Evolutionary conservation across 345 rosid genomes (phyloP), one percentile per base, ranked within the genome.

Genomic region (Linum tenue): DNA sequence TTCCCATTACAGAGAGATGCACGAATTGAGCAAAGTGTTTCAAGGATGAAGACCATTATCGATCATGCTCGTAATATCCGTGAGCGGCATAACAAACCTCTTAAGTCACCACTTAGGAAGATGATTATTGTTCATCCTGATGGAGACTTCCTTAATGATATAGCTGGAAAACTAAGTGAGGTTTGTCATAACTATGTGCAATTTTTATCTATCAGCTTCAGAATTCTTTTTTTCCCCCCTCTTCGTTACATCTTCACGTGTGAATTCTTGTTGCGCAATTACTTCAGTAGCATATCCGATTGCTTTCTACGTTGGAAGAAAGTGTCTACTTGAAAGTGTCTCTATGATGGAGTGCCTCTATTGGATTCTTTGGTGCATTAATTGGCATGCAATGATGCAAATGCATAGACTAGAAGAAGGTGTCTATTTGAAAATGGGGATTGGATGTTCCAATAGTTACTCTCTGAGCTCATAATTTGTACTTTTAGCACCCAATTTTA

Each of bases 31-130:
- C 80, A 73, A 76, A 95, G 99, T 80, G 95, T 95, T 42, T 64
- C 85, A 53, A 91, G 97, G 80, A 95, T 95, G 99, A 91, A 82
- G 84, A 95, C 87, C 37, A 82, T 95, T 69, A 91, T 95, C 68
- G 99, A 95, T 77, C 89, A 86, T 76, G 98, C 94, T 4, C 90
- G 99, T 38, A 95, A 91, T 77, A 89, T 91, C 75, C 96, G 99
- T 64, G 98, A 95, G 71, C 88, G 91, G 51, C 90, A 95, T 77
- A 84, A 79, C 77, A 80, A 87, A 62, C 97, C 99, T 68, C 83
- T 95, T 65, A 95, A 91, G 83, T 87, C 90, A 55, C 99, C 99
- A 43, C 78, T 95, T 78, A 94, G 97, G 79, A 91, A 95, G 81
- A 91, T 91, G 95, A 69, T 78, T 55, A 85, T 95, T 56, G 96